phyloP scores from a whole-genome alignment of 2,329 filamentous ascomycete genomes.

The Microascus cirrosus region DNA sequence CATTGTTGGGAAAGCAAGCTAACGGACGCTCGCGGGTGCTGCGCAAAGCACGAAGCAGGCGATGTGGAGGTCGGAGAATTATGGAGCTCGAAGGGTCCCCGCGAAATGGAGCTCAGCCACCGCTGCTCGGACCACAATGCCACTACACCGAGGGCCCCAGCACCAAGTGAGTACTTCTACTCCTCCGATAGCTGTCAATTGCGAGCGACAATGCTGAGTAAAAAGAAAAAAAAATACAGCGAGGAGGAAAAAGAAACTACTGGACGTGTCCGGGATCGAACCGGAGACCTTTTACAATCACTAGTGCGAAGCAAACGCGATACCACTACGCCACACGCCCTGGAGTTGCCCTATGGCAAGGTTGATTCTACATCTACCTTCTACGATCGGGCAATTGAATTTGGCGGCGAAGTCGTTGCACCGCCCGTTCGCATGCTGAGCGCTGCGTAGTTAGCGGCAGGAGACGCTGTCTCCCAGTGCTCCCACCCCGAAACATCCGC shows the following conservation, averaged over 20 bases:
- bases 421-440: too few species aligned
- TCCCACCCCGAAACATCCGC: too few species aligned
- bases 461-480: too few species aligned
- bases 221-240: neutral
- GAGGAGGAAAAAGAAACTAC: neutral
- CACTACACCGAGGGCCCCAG: too few species aligned
- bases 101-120: neutral
- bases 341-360: neutral
- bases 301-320: neutral
- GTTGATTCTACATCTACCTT: neutral
- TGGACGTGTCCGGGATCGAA: neutral
- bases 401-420: too few species aligned
- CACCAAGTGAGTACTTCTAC: too few species aligned
- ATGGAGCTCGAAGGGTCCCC: neutral
- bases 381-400: too few species aligned
- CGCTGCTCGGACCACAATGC: too few species aligned
- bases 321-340: neutral
- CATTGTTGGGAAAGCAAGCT: constrained; percentile 30
- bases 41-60: neutral
- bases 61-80: neutral
- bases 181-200: too few species aligned
- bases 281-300: neutral
- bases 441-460: too few species aligned
- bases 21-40: neutral
- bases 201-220: neutral